phyloP scores from a whole-genome alignment of 805 yeast genomes.

The Lipomyces spencermartinsiae region DNA sequence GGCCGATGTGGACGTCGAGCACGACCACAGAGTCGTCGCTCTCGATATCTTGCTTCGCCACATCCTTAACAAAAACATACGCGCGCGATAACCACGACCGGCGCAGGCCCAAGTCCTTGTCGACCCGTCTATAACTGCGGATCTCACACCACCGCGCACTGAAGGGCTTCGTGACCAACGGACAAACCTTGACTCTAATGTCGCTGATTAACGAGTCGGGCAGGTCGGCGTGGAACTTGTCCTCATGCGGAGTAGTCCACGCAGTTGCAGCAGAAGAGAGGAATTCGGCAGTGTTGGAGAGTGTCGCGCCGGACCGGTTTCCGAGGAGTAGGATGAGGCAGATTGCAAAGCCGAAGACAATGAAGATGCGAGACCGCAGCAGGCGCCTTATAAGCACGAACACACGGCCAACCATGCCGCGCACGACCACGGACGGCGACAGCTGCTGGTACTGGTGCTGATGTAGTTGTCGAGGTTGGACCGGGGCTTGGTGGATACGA shows the following conservation, averaged over 20 bases:
- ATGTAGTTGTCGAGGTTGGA: neutral
- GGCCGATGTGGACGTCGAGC: conserved; percentile 29
- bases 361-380: conserved; percentile 19
- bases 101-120: conserved; percentile 57
- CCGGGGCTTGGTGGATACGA: neutral
- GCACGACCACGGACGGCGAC: conserved; percentile 6
- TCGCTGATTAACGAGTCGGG: conserved; percentile 20
- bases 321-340: conserved; percentile 8
- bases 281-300: neutral
- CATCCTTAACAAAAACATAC: conserved; percentile 48
- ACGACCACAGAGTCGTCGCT: conserved; percentile 38
- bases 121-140: conserved; percentile 53
- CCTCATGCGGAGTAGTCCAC: neutral
- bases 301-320: neutral
- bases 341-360: conserved; percentile 7
- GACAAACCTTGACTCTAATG: conserved; percentile 20
- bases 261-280: conserved; percentile 4
- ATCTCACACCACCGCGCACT: conserved; percentile 18
- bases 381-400: conserved; percentile 13
- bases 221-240: neutral
- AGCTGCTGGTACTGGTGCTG: neutral
- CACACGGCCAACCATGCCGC: conserved; percentile 20
- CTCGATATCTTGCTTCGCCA: conserved; percentile 41
- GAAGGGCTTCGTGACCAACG: conserved; percentile 19
- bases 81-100: conserved; percentile 53